Evolutionary conservation across 805 yeast genomes (phyloP).

Genomic region (Brettanomyces sp.): DNA sequence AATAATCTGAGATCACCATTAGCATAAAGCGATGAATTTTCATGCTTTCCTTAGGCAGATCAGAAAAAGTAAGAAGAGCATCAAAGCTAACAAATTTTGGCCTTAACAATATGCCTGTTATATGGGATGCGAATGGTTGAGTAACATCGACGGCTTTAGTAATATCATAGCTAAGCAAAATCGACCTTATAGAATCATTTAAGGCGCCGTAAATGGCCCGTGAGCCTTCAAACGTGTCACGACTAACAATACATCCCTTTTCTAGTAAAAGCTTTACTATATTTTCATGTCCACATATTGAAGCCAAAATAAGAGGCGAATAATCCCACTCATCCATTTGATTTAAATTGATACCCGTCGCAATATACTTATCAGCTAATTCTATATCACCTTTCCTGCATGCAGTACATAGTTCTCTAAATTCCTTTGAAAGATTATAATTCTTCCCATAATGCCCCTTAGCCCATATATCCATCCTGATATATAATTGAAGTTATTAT

Average conservation of each 20-base stretch:
- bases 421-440: slow-evolving; percentile 18
- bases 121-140: slow-evolving; percentile 67
- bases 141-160: slow-evolving; percentile 57
- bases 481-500: background rate
- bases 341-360: slow-evolving; percentile 42
- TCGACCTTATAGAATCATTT: slow-evolving; percentile 51
- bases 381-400: slow-evolving; percentile 65
- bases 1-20: slow-evolving; percentile 5
- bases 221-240: slow-evolving; percentile 77
- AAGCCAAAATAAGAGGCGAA: slow-evolving; percentile 64
- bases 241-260: slow-evolving; percentile 68
- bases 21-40: slow-evolving; percentile 32
- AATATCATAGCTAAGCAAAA: slow-evolving; percentile 52
- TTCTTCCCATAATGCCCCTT: background rate
- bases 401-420: slow-evolving; percentile 47
- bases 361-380: slow-evolving; percentile 46
- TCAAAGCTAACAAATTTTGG: slow-evolving; percentile 26
- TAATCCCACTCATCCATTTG: slow-evolving; percentile 65
- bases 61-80: slow-evolving; percentile 18
- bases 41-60: slow-evolving; percentile 6
- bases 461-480: background rate
- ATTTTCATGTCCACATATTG: slow-evolving; percentile 63
- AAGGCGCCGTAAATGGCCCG: slow-evolving; percentile 71
- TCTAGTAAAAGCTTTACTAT: slow-evolving; percentile 53
- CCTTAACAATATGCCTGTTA: slow-evolving; percentile 36